A percentile compares a stretch with the other conserved stretches of the same genome.
These are phyloP conservation scores for Oryza glaberrima DNA, from an alignment of 176 grass and related monocot species.

Conservation along the genomic window DNA sequence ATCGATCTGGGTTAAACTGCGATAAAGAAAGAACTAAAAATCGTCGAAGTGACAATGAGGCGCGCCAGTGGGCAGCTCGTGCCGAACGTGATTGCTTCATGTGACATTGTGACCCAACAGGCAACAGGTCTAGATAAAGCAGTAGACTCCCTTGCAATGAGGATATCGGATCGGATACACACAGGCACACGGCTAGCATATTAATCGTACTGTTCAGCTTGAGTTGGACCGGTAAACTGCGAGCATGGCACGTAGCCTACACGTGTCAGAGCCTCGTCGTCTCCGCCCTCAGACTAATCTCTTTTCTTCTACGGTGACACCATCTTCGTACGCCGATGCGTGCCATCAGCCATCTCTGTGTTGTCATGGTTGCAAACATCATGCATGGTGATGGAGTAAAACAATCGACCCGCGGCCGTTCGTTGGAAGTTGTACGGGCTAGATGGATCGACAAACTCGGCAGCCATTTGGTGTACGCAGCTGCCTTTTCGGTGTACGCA, in stretches of 20 bases:
- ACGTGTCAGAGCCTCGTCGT: conserved; percentile 11
- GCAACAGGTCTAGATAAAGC: neutral
- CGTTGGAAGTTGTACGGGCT: neutral
- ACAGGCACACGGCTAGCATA: neutral
- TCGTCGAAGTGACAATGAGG: neutral
- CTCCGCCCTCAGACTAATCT: neutral
- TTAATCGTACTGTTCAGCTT: conserved; percentile 22
- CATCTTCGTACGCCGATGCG: neutral
- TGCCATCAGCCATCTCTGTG: neutral
- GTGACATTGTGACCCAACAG: neutral
- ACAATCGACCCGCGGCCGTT: neutral
- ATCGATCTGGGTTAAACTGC: neutral
- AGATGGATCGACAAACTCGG: neutral
- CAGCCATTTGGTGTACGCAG: neutral
- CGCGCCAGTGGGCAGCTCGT: neutral
- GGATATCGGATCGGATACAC: neutral
- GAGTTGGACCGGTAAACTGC: conserved; percentile 21
- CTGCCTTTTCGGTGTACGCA: neutral
- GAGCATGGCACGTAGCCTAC: conserved; percentile 29
- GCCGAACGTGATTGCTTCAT: neutral
- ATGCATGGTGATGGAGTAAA: no score
- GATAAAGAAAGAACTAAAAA: neutral
- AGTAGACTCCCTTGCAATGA: neutral
- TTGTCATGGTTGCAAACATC: neutral
- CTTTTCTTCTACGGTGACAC: neutral